phyloP scores from a whole-genome alignment of 805 yeast species.

The Cephaloascus albidus region DNA sequence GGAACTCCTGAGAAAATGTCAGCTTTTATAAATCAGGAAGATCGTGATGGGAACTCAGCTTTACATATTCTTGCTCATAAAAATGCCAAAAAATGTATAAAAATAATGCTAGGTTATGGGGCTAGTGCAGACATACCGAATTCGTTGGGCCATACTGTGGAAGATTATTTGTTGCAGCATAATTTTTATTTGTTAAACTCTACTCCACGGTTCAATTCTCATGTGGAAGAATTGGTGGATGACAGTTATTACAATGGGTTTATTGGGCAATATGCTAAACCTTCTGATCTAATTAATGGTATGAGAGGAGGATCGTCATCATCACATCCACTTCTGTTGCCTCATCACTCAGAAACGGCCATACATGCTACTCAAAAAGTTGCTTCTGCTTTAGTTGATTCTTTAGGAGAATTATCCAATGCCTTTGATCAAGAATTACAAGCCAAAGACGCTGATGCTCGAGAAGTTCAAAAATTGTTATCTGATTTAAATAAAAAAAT shows the following conservation, averaged over 20 bases:
- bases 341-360: conserved; percentile 45
- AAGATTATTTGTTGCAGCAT: conserved; percentile 24
- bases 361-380: conserved; percentile 42
- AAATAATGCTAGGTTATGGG: conserved; percentile 35
- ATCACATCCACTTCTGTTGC: conserved; percentile 13
- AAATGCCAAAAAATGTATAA: conserved; percentile 38
- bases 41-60: conserved; percentile 78
- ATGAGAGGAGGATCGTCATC: conserved; percentile 1
- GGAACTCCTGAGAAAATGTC: conserved; percentile 54
- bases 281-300: not conserved
- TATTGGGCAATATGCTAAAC: not conserved
- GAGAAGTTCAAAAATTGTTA: conserved; percentile 10
- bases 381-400: conserved; percentile 39
- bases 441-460: not conserved
- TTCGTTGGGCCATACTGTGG: conserved; percentile 32
- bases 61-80: conserved; percentile 65
- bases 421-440: conserved; percentile 19
- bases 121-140: conserved; percentile 44
- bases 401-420: conserved; percentile 36
- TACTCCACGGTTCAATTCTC: conserved; percentile 3
- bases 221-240: conserved; percentile 1
- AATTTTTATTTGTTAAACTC: conserved; percentile 7
- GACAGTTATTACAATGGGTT: conserved; percentile 2
- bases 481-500: conserved; percentile 13
- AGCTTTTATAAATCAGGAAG: conserved; percentile 65